These are phyloP conservation scores for Penicillium sp. DNA, from an alignment of 2,329 filamentous ascomycete genomes.

Conservation along the genomic window DNA sequence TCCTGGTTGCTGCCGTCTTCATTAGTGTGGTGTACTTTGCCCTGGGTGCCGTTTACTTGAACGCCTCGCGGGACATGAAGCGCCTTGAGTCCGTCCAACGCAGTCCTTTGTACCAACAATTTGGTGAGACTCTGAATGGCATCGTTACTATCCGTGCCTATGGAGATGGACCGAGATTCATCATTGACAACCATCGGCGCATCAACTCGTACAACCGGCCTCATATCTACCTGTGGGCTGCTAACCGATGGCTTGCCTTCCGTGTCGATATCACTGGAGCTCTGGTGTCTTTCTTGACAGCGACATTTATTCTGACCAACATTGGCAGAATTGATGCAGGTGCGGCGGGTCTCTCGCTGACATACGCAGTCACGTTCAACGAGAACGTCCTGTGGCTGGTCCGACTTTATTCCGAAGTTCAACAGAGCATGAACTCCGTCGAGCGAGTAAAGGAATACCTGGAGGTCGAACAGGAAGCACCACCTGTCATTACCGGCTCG, in stretches of 20 bases:
- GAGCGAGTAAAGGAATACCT: constrained; percentile 98
- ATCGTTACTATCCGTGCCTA: constrained; percentile 98
- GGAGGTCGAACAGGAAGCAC: constrained; percentile 92
- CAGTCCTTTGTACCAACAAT: constrained; percentile 96
- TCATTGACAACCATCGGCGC: constrained; percentile 83
- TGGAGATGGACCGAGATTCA: constrained; percentile 89
- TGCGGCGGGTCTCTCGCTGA: constrained; percentile 89
- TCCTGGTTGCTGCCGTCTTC: constrained; percentile 83
- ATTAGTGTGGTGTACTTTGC: constrained; percentile 83
- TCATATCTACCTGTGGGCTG: constrained; percentile 95
- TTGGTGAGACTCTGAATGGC: constrained; percentile 91
- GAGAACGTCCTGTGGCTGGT: constrained; percentile 98
- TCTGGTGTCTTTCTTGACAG: constrained; percentile 90
- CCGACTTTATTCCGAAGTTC: constrained; percentile 88
- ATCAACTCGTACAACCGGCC: constrained; percentile 92
- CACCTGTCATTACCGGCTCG: constrained; percentile 75
- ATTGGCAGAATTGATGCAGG: constrained; percentile 85
- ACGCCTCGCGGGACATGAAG: constrained; percentile 93
- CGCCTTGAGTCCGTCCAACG: constrained; percentile 91
- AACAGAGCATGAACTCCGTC: constrained; percentile 99
- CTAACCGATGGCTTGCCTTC: constrained; percentile 95
- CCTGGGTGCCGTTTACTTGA: constrained; percentile 86
- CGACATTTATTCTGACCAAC: constrained; percentile 84
- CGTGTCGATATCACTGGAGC: constrained; percentile 90
- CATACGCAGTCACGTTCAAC: constrained; percentile 94